A percentile compares a stretch with the other conserved stretches of the same genome.
These are phyloP conservation scores for Coelastrella sp. DNA, from an alignment of 139 green algal species.

Conservation along the genomic window DNA sequence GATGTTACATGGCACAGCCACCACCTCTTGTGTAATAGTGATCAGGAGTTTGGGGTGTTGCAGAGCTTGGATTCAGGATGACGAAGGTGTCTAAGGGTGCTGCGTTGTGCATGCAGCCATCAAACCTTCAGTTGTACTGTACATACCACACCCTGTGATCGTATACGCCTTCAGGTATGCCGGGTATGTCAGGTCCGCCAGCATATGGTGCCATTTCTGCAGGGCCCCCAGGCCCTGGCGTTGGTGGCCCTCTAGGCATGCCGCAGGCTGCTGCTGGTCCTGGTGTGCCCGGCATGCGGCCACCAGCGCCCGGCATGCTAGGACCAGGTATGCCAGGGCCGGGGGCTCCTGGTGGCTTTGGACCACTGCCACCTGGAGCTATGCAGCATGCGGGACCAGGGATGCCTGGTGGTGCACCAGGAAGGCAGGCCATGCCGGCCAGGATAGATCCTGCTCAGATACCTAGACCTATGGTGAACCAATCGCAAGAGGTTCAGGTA, in stretches of 20 bases:
- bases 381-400: constrained; percentile 7
- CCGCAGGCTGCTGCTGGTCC: background rate
- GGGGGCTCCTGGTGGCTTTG: constrained; percentile 6
- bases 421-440: constrained; percentile 27
- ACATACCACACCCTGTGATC: too few relatives aligned
- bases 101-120: too few relatives aligned
- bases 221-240: constrained; percentile 4
- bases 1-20: too few relatives aligned
- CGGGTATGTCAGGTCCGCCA: background rate
- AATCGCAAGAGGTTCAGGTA: constrained; percentile 44
- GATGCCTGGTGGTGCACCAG: constrained; percentile 13
- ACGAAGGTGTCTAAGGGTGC: too few relatives aligned
- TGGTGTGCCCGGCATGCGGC: background rate
- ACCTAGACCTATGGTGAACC: constrained; percentile 69
- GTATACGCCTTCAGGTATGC: background rate
- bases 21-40: too few relatives aligned
- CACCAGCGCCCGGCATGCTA: constrained; percentile 3
- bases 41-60: too few relatives aligned
- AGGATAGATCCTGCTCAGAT: constrained; percentile 91
- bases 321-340: constrained; percentile 24
- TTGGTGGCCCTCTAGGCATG: background rate
- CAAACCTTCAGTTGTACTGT: too few relatives aligned
- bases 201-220: constrained; percentile 7
- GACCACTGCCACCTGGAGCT: background rate
- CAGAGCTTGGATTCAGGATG: too few relatives aligned